Evolutionary conservation across 352 stramenopile genomes (phyloP).

Genomic region (Globisporangium lucens): DNA sequence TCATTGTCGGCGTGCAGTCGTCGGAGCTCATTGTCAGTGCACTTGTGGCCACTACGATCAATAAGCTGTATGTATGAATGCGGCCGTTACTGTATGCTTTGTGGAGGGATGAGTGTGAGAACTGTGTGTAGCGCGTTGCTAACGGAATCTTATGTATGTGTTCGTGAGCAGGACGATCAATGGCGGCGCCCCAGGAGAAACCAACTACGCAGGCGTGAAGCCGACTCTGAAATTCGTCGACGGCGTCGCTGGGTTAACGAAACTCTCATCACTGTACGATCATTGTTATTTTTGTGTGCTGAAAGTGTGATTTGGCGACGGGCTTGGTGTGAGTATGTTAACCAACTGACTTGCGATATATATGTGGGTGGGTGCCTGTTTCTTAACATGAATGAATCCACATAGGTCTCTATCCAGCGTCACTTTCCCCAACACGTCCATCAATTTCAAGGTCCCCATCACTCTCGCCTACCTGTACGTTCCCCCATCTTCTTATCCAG

Average conservation of each 20-base stretch:
- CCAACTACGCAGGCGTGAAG: neutral
- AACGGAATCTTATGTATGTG: neutral
- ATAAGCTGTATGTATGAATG: neutral
- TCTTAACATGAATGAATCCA: neutral
- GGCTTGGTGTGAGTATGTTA: neutral
- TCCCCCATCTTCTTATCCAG: neutral
- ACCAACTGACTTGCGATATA: neutral
- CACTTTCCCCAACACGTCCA: neutral
- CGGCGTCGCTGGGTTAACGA: slow-evolving; percentile 8
- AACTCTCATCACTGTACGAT: slow-evolving; percentile 14
- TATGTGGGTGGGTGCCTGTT: neutral
- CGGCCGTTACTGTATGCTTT: too few species aligned
- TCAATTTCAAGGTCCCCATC: slow-evolving; percentile 2
- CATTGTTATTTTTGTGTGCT: neutral
- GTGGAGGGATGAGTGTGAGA: neutral
- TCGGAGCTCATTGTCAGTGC: neutral
- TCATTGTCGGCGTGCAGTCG: slow-evolving; percentile 11
- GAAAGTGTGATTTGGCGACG: neutral
- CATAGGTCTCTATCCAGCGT: slow-evolving; percentile 6
- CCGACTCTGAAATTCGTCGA: slow-evolving; percentile 1
- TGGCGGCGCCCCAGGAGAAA: neutral
- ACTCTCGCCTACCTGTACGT: slow-evolving; percentile 5
- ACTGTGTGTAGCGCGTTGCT: too few species aligned
- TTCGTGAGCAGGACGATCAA: neutral
- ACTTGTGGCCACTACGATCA: slow-evolving; percentile 6